A percentile compares a stretch with the other conserved stretches of the same genome.
phyloP scores from a whole-genome alignment of 2,329 filamentous ascomycete species.

The Chaetothyriales sp. region DNA sequence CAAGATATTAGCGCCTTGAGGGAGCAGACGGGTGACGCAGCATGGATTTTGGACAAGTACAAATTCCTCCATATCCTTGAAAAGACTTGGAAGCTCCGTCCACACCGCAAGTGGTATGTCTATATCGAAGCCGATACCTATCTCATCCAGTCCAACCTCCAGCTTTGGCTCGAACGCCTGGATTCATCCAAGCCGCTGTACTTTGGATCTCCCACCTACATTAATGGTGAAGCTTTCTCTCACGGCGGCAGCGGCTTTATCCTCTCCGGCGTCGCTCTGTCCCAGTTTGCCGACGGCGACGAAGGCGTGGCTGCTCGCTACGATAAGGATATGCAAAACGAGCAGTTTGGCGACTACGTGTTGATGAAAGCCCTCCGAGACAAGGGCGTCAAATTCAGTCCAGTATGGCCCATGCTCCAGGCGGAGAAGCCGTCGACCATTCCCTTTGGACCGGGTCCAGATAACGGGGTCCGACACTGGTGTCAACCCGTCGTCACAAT shows the following conservation, averaged over 20 bases:
- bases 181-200: constrained; percentile 35
- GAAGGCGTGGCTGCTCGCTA: background rate
- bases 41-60: constrained; percentile 47
- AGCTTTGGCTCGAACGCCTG: constrained; percentile 35
- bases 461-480: constrained; percentile 31
- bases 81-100: constrained; percentile 37
- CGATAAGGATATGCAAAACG: constrained; percentile 30
- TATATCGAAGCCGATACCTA: constrained; percentile 49
- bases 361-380: constrained; percentile 35
- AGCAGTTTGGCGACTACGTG: constrained; percentile 41
- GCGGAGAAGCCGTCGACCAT: constrained; percentile 42
- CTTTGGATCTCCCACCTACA: constrained; percentile 37
- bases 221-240: constrained; percentile 34
- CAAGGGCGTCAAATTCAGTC: constrained; percentile 32
- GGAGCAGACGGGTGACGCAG: constrained; percentile 21
- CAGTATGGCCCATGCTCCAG: constrained; percentile 39
- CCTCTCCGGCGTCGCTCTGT: constrained; percentile 40
- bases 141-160: constrained; percentile 40
- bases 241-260: constrained; percentile 43
- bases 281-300: constrained; percentile 6
- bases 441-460: constrained; percentile 18
- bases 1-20: constrained; percentile 31
- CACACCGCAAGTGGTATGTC: constrained; percentile 44
- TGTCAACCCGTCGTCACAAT: constrained; percentile 46
- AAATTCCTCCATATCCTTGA: constrained; percentile 49